phyloP scores from a whole-genome alignment of 2,329 filamentous ascomycete genomes.

The Leptographium flavum region DNA sequence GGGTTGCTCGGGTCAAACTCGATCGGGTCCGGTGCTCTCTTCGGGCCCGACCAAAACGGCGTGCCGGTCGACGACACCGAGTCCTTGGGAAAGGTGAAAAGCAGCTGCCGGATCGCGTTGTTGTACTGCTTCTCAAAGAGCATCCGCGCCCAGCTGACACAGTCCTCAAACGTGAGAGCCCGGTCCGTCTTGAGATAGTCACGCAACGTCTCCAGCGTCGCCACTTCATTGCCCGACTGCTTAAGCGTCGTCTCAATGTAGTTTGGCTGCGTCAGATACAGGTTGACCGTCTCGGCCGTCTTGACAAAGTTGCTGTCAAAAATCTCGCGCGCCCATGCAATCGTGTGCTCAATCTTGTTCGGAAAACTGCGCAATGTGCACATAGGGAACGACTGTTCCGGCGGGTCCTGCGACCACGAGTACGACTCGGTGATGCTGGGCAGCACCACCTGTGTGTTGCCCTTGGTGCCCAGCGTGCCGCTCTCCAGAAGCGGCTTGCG shows the following conservation, averaged over 20 bases:
- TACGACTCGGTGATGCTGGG: slow-evolving; percentile 91
- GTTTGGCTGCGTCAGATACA: slow-evolving; percentile 82
- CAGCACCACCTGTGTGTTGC: slow-evolving; percentile 92
- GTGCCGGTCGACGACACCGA: slow-evolving; percentile 76
- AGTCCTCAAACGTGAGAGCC: slow-evolving; percentile 86
- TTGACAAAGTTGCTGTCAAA: slow-evolving; percentile 93
- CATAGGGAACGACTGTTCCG: slow-evolving; percentile 98
- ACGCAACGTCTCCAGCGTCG: slow-evolving; percentile 76
- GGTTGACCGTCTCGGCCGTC: slow-evolving; percentile 83
- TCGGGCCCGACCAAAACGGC: slow-evolving; percentile 95
- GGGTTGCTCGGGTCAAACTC: slow-evolving; percentile 76
- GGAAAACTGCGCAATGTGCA: slow-evolving; percentile 95
- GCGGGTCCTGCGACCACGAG: slow-evolving; percentile 86
- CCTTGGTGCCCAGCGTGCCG: slow-evolving; percentile 96
- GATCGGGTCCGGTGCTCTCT: slow-evolving; percentile 83
- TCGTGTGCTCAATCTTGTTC: slow-evolving; percentile 96
- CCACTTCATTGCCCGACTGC: slow-evolving; percentile 89
- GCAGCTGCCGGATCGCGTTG: slow-evolving; percentile 86
- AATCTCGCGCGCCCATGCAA: slow-evolving; percentile 92
- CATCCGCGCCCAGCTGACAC: slow-evolving; percentile 85
- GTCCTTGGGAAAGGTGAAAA: slow-evolving; percentile 97
- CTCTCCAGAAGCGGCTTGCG: slow-evolving; percentile 92
- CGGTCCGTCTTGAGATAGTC: slow-evolving; percentile 88
- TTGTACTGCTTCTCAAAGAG: slow-evolving; percentile 96
- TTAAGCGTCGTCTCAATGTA: slow-evolving; percentile 79